Conservation (phyloP, 805 yeast species). For the Metschnikowia anglica region DNA sequence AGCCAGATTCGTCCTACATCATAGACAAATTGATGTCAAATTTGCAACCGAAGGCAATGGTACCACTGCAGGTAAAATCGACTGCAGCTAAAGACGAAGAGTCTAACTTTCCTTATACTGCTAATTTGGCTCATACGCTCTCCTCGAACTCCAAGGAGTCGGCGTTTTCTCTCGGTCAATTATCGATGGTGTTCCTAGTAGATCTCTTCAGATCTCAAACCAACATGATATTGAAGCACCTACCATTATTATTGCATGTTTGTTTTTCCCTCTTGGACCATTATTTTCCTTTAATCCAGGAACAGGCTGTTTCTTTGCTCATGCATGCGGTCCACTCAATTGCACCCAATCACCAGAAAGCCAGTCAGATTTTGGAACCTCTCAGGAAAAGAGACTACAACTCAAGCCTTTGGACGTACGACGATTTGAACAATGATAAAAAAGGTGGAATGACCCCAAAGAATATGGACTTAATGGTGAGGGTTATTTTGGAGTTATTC, state of each 20-base stretch:
- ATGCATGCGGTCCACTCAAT: constrained; percentile 69
- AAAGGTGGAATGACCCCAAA: constrained; percentile 78
- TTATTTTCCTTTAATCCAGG: constrained; percentile 77
- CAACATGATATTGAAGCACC: constrained; percentile 55
- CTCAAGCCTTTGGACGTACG: constrained; percentile 73
- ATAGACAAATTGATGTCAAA: constrained; percentile 66
- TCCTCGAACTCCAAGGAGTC: constrained; percentile 60
- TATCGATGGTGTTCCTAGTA: constrained; percentile 80
- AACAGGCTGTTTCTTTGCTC: constrained; percentile 75
- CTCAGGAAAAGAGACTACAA: constrained; percentile 52
- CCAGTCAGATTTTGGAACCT: constrained; percentile 55
- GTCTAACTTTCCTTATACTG: constrained; percentile 61
- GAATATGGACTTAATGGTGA: constrained; percentile 73
- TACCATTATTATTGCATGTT: constrained; percentile 77
- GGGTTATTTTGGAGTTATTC: constrained; percentile 62
- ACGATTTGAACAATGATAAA: constrained; percentile 74
- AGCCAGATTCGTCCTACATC: constrained; percentile 45
- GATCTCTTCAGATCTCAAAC: constrained; percentile 71
- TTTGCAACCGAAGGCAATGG: constrained; percentile 82
- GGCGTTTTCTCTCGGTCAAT: constrained; percentile 81
- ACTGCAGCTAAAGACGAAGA: constrained; percentile 29
- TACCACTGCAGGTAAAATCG: constrained; percentile 56
- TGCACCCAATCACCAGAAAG: constrained; percentile 52
- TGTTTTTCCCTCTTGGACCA: constrained; percentile 84
- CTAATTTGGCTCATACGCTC: constrained; percentile 63